phyloP scores from a whole-genome alignment of 1,139 yeast genomes.

The Magnusiomyces magnusii region DNA sequence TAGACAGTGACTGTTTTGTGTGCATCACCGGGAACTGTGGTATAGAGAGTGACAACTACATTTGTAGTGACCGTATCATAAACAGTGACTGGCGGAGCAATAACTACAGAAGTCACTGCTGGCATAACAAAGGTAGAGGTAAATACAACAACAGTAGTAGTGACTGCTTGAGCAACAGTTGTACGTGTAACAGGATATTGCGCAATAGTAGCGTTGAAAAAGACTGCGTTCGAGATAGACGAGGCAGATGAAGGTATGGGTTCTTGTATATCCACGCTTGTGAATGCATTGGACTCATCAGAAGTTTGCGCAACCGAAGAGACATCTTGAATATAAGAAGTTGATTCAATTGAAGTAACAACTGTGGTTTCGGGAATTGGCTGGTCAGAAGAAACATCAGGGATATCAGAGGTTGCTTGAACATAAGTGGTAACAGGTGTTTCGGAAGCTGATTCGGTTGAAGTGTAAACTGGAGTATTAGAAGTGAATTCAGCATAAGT shows the following conservation, averaged over 20 bases:
- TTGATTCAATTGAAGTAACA: no score
- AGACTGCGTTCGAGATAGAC: no score
- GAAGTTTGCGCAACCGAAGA: no score
- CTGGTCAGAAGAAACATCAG: not conserved
- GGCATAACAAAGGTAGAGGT: not conserved
- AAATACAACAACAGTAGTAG: not conserved
- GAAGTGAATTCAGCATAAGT: not conserved
- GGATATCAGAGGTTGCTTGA: not conserved
- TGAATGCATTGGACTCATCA: no score
- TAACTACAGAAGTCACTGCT: not conserved
- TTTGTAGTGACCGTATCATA: not conserved
- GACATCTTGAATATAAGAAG: no score
- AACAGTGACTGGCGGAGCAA: not conserved
- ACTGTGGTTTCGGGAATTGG: no score
- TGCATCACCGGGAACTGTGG: not conserved
- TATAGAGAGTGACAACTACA: not conserved
- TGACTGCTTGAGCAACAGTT: no score
- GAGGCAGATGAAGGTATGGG: no score
- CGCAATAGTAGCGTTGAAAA: no score
- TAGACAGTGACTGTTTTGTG: not conserved
- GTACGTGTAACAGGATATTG: no score
- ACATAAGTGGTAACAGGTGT: not conserved
- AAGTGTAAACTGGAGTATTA: not conserved
- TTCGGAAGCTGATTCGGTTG: not conserved
- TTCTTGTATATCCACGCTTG: no score